Base-by-base conservation (phyloP, 768 basidiomycete species). In the Boletus fagicola region DNA sequence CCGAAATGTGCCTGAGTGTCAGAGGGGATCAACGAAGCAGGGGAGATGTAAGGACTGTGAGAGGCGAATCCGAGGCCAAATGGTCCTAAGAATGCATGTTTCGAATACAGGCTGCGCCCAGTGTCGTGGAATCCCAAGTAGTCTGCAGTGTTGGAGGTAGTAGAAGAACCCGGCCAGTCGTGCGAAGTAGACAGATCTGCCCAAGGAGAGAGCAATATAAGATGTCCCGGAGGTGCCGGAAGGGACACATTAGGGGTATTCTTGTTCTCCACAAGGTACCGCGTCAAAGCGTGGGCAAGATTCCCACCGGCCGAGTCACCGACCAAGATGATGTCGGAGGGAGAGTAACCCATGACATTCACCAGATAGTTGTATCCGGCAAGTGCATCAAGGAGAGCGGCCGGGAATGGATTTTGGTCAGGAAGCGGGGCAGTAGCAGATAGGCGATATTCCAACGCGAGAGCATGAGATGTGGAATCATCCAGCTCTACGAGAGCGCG, bases 281-380 rank as follows among this genome's bases (percentile, higher is more conserved):
- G 83, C 10, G 76, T 79, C 43, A 89, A 76, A 0, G 85, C 83
- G 35, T 83, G 76, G 1, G 83, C 83, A 26, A 92, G 80, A 69
- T 92, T 88, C 5, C 79, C 91, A 3, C 91, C 90, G 0, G 90
- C 88, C 1, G 87, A 92, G 67, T 93, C 90, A 3, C 90, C 91
- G 20, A 76, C 76, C 22, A 92, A 49, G 53, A 89, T 77, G 64
- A 93, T 85, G 62, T 88, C 74, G 18, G 74, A 68, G 0, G 88
- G 81, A 2, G 75, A 60, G 66, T 89, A 85, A 0, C 83, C 81
- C 28, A 86, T 73, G 10, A 65, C 72, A 49, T 80, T 74, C 38
- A 87, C 76, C 22, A 92, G 84, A 68, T 92, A 86, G 46, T 79
- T 72, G 69, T 92, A 94, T 8, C 86, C 90, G 2, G 87, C 81